Conservation (phyloP, 805 yeast genomes). For the Suhomyces vadensis region DNA sequence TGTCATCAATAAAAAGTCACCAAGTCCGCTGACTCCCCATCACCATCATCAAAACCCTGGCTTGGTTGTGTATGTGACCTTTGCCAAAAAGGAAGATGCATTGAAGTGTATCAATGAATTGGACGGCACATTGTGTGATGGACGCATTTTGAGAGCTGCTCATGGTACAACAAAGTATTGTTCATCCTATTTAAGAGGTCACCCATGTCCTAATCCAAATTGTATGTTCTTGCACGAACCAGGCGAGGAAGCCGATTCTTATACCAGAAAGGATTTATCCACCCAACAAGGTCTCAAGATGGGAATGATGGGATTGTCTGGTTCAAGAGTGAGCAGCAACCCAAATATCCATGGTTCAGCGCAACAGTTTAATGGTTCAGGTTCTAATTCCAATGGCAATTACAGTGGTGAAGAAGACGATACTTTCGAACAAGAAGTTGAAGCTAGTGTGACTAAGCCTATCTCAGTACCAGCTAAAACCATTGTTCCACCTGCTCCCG, state of each 20-base stretch:
- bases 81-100: slow-evolving; percentile 92
- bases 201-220: slow-evolving; percentile 95
- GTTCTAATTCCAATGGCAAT: neutral
- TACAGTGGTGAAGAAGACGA: slow-evolving; percentile 16
- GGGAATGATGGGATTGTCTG: slow-evolving; percentile 42
- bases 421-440: slow-evolving; percentile 3
- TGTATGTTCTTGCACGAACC: slow-evolving; percentile 99
- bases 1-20: slow-evolving; percentile 81
- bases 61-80: slow-evolving; percentile 94
- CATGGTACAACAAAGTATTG: slow-evolving; percentile 99
- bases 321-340: slow-evolving; percentile 16
- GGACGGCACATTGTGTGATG: slow-evolving; percentile 91
- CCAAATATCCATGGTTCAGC: slow-evolving; percentile 21
- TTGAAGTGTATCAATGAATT: slow-evolving; percentile 88
- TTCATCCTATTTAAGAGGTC: slow-evolving; percentile 92
- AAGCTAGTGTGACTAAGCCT: neutral
- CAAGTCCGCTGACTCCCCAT: slow-evolving; percentile 35
- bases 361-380: slow-evolving; percentile 1
- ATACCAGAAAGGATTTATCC: slow-evolving; percentile 83
- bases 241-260: slow-evolving; percentile 98
- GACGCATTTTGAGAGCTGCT: slow-evolving; percentile 86
- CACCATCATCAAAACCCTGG: slow-evolving; percentile 63
- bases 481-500: slow-evolving; percentile 6
- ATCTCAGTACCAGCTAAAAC: slow-evolving; percentile 8
- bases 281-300: slow-evolving; percentile 70